Base-by-base conservation (phyloP, 78 protist genomes). In the Diacronema lutheri region DNA sequence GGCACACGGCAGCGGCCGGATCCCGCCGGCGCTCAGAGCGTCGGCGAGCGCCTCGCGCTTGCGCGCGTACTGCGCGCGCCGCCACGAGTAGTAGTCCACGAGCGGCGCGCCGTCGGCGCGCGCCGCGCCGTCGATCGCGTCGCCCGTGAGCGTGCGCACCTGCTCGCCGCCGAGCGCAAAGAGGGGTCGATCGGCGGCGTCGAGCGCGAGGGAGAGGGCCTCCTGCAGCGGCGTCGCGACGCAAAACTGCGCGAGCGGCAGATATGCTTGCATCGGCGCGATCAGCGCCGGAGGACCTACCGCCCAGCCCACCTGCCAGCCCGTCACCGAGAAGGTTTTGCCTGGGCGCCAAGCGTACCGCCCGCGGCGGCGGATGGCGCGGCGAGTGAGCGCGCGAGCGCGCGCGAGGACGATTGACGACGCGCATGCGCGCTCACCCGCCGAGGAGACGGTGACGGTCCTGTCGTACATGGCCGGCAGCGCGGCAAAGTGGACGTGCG, bases 191-290 rank as follows among this genome's bases (percentile, higher is more conserved):
- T 64, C 31, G 13, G 29, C 29, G 25, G 3, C 9, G 3, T 9
- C 13, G 25, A 64, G 31, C 79, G 37, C 29, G 58, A 3, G 37
- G 14, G 37, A 4, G n/a, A 72, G 79, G 3, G 87, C 77, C 29
- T 74, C 69, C 83, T 85, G 89, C 84, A 85, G 74, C 23, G 89
- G 89, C 57, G 89, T 46, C 35, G 89, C 31, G n/a, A 56, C 89
- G 62, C 89, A 85, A 61, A 85, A 85, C 73, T 85, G 89, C 10
- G 76, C 76, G 46, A 19, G 62, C 44, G 89, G 89, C 62, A 74
- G 55, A 0, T 65, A 11, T 73, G 37, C 10, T 41, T 81, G 85
- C 38, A 81, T 61, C 16, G 58, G 64, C 56, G 21, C 25, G 85
- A 81, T 62, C 40, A 81, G 68, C 25, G 10, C 58, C 3, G 35